These are phyloP conservation scores for Physcia stellaris DNA, from an alignment of 495 filamentous ascomycete species.

Conservation along the genomic window DNA sequence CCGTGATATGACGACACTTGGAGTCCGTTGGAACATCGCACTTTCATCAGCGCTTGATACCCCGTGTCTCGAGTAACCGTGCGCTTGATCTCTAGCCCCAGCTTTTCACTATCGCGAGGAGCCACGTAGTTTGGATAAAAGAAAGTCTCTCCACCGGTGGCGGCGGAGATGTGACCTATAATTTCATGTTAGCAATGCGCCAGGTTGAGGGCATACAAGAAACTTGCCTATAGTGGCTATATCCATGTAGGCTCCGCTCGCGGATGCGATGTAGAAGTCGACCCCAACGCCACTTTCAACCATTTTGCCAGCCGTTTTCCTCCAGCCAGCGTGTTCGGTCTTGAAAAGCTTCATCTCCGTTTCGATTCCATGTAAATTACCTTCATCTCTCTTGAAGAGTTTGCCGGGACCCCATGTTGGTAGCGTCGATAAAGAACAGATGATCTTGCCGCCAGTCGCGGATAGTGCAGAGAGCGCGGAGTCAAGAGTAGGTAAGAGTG, in stretches of 20 bases:
- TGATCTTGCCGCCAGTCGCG: slow-evolving; percentile 79
- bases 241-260: slow-evolving; percentile 81
- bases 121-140: slow-evolving; percentile 94
- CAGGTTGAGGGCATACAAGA: slow-evolving; percentile 9
- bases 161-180: slow-evolving; percentile 34
- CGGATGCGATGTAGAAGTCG: slow-evolving; percentile 88
- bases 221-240: slow-evolving; percentile 74
- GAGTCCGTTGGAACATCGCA: slow-evolving; percentile 90
- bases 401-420: slow-evolving; percentile 84
- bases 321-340: slow-evolving; percentile 77
- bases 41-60: slow-evolving; percentile 96
- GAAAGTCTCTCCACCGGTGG: slow-evolving; percentile 83
- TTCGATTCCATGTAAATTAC: slow-evolving; percentile 74
- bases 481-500: slow-evolving; percentile 69
- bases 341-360: slow-evolving; percentile 84
- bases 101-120: slow-evolving; percentile 67
- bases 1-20: slow-evolving; percentile 90
- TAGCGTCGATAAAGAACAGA: slow-evolving; percentile 70
- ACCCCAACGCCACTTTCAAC: slow-evolving; percentile 77
- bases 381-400: slow-evolving; percentile 73
- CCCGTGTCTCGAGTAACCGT: slow-evolving; percentile 85
- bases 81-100: slow-evolving; percentile 77
- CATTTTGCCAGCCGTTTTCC: slow-evolving; percentile 72
- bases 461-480: slow-evolving; percentile 70
- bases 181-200: neutral